These are phyloP conservation scores for Ganoderma leucocontextum DNA, from an alignment of 1,284 basidiomycete genomes.

Conservation along the genomic window DNA sequence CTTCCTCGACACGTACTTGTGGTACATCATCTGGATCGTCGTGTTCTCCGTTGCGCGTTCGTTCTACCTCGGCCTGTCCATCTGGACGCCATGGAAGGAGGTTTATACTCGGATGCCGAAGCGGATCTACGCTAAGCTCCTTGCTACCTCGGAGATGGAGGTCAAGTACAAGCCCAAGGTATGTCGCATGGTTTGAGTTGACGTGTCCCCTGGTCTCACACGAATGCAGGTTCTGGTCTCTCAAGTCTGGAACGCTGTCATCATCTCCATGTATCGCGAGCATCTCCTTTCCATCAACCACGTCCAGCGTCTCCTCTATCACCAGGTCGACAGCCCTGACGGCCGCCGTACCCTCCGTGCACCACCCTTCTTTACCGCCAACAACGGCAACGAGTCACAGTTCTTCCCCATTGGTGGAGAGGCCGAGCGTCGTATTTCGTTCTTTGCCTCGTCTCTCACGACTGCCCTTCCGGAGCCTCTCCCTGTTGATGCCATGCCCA, in stretches of 20 bases:
- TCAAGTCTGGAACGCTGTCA: constrained; percentile 97
- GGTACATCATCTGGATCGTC: constrained; percentile 97
- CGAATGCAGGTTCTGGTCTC: constrained; percentile 83
- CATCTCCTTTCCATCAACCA: constrained; percentile 95
- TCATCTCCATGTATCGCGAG: constrained; percentile 98
- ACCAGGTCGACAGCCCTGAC: constrained; percentile 89
- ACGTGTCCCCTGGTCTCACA: constrained; percentile 14
- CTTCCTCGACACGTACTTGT: constrained; percentile 97
- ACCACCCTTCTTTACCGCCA: constrained; percentile 95
- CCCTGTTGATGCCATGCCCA: constrained; percentile 96
- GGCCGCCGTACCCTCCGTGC: constrained; percentile 91
- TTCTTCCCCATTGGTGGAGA: constrained; percentile 96
- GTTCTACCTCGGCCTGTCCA: constrained; percentile 90
- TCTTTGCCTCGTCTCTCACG: constrained; percentile 95
- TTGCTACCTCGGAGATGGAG: constrained; percentile 95
- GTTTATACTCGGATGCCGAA: constrained; percentile 95
- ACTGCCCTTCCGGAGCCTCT: constrained; percentile 93
- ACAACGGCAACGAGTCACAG: constrained; percentile 79
- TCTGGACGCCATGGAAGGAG: constrained; percentile 98
- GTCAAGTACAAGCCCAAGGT: constrained; percentile 97
- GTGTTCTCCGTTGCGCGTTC: constrained; percentile 92
- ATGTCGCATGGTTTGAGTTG: constrained; percentile 26
- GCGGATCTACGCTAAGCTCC: constrained; percentile 93
- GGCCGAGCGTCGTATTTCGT: constrained; percentile 95
- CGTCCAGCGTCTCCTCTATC: constrained; percentile 93